Percentiles rank a stretch among this genome's conserved stretches.
Evolutionary conservation across 352 stramenopile species (phyloP).

Genomic region (Phytophthora citricola): DNA sequence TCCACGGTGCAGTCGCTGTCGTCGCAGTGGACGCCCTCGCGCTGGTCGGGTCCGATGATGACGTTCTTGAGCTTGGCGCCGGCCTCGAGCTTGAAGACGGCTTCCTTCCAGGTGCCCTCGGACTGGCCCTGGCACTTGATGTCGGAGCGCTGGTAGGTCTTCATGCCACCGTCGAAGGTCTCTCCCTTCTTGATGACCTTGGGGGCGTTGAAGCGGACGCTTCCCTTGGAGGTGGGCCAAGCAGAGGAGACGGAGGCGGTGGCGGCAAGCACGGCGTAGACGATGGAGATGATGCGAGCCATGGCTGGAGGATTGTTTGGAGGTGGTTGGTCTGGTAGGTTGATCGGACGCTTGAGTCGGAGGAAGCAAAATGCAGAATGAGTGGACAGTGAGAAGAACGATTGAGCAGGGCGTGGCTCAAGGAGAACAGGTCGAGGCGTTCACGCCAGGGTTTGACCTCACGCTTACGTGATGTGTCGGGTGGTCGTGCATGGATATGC

Average conservation of each 20-base stretch:
- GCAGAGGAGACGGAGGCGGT: slow-evolving; percentile 18
- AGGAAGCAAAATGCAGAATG: slow-evolving; percentile 23
- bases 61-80: slow-evolving; percentile 50
- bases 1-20: slow-evolving; percentile 35
- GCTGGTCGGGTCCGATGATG: slow-evolving; percentile 47
- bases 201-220: slow-evolving; percentile 37
- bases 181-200: slow-evolving; percentile 44
- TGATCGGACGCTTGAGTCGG: slow-evolving; percentile 15
- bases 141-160: slow-evolving; percentile 53
- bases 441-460: not conserved
- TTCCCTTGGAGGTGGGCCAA: slow-evolving; percentile 38
- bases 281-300: slow-evolving; percentile 22
- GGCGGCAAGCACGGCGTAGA: slow-evolving; percentile 13
- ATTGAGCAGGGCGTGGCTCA: not conserved
- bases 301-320: no score
- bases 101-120: slow-evolving; percentile 30
- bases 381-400: not conserved
- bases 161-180: slow-evolving; percentile 39
- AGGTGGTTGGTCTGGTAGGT: not conserved
- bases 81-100: slow-evolving; percentile 42
- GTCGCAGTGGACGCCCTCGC: slow-evolving; percentile 43
- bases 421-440: not conserved
- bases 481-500: slow-evolving; percentile 16
- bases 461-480: not conserved
- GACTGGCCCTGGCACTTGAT: slow-evolving; percentile 35